Evolutionary conservation across 371 early-diverging fungal genomes (phyloP).

Genomic region (Amoeboaphelidium occidentale): DNA sequence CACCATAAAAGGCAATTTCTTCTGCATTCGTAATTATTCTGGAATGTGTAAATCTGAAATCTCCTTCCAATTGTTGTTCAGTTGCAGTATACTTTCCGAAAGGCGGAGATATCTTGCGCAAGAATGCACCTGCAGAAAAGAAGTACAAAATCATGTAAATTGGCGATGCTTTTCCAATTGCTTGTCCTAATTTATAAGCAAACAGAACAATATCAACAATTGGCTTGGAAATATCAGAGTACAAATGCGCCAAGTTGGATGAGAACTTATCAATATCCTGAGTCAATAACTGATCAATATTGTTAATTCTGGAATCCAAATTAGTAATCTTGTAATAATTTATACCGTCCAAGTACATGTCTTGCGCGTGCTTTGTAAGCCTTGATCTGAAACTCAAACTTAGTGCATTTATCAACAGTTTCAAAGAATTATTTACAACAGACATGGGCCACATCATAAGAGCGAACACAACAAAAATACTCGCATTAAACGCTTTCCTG

Average conservation of each 20-base stretch:
- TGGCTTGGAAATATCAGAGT: constrained; percentile 3
- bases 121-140: constrained; percentile 35
- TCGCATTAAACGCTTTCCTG: neutral
- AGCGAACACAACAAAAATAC: constrained; percentile 2
- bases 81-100: constrained; percentile 19
- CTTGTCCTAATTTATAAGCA: constrained; percentile 55
- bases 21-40: constrained; percentile 2
- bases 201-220: constrained; percentile 19
- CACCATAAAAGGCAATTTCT: constrained; percentile 3
- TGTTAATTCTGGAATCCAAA: constrained; percentile 7
- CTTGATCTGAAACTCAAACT: constrained; percentile 41
- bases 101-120: constrained; percentile 19
- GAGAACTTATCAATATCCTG: constrained; percentile 60
- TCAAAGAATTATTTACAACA: constrained; percentile 43
- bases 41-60: constrained; percentile 3
- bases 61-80: constrained; percentile 2
- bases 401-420: constrained; percentile 35
- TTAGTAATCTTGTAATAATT: neutral
- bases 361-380: constrained; percentile 32
- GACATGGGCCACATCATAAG: constrained; percentile 60
- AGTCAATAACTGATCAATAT: constrained; percentile 21
- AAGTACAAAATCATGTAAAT: constrained; percentile 56
- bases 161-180: constrained; percentile 50
- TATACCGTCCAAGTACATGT: constrained; percentile 37
- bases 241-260: constrained; percentile 9